These are phyloP conservation scores for Talaromyces proteolyticus DNA, from an alignment of 495 filamentous ascomycete genomes.

Conservation along the genomic window DNA sequence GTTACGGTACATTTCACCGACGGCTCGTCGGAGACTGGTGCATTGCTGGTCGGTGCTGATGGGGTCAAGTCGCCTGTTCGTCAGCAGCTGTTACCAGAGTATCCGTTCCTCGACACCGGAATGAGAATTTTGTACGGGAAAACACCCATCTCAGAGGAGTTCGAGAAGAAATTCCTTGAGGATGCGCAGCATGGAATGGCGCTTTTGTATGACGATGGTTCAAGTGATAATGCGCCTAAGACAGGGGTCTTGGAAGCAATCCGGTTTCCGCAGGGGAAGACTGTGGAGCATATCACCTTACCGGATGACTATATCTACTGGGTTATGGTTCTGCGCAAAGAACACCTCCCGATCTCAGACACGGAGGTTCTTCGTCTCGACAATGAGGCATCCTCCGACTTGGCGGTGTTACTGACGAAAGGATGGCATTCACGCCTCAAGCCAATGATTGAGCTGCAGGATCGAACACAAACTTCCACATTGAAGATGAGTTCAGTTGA, in stretches of 20 bases:
- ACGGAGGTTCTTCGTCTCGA: constrained; percentile 13
- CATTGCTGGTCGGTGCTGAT: constrained; percentile 40
- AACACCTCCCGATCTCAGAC: constrained; percentile 12
- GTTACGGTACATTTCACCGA: constrained; percentile 32
- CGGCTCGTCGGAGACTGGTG: constrained; percentile 25
- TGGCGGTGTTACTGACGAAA: constrained; percentile 15
- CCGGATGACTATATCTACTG: constrained; percentile 35
- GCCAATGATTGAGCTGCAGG: constrained; percentile 28
- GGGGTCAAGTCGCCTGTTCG: constrained; percentile 33
- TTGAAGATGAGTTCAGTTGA: constrained; percentile 29
- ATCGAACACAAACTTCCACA: constrained; percentile 20
- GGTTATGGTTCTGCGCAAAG: constrained; percentile 21
- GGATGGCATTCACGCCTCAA: constrained; percentile 26
- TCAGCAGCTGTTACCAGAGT: constrained; percentile 34
- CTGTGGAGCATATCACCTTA: constrained; percentile 9
- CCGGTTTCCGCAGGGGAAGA: constrained; percentile 16
- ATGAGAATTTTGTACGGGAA: constrained; percentile 38
- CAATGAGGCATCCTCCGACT: constrained; percentile 14
- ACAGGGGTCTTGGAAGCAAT: constrained; percentile 30
- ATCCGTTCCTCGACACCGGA: constrained; percentile 32
- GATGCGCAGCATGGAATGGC: constrained; percentile 21
- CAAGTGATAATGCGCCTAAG: constrained; percentile 14
- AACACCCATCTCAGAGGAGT: constrained; percentile 23
- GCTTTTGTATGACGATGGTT: constrained; percentile 19
- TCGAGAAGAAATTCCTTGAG: constrained; percentile 15